These are phyloP conservation scores for Leccinum variicolor DNA, from an alignment of 768 basidiomycete genomes.

Conservation along the genomic window DNA sequence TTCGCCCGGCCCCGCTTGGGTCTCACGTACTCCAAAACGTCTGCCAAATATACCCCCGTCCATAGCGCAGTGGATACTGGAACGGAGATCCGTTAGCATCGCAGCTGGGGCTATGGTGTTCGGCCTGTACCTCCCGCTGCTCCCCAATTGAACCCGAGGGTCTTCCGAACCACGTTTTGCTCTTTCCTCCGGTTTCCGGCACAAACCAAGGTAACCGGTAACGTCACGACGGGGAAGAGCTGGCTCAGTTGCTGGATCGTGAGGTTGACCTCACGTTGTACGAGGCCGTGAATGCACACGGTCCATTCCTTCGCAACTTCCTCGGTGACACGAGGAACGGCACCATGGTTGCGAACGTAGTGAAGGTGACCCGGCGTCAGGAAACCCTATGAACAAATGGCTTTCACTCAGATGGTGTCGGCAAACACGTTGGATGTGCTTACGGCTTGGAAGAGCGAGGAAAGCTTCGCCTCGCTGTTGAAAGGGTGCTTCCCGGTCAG, in stretches of 20 bases:
- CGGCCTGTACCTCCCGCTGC: constrained; percentile 35
- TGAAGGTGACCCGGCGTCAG: constrained; percentile 51
- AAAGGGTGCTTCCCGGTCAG: constrained; percentile 62
- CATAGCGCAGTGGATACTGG: constrained; percentile 51
- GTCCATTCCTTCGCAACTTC: constrained; percentile 41
- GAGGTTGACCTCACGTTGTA: constrained; percentile 36
- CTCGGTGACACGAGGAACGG: constrained; percentile 47
- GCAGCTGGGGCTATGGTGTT: not conserved
- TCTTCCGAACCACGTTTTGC: constrained; percentile 58
- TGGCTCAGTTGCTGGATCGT: constrained; percentile 43
- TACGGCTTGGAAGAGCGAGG: constrained; percentile 40
- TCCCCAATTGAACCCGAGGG: constrained; percentile 57
- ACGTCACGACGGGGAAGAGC: constrained; percentile 49
- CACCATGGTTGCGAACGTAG: constrained; percentile 64
- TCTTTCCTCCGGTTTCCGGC: constrained; percentile 67
- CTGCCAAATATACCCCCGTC: constrained; percentile 56
- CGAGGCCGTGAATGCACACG: constrained; percentile 38
- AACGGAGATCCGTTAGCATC: constrained; percentile 1
- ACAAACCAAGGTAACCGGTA: constrained; percentile 61
- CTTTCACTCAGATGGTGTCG: not conserved
- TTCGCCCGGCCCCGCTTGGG: constrained; percentile 37
- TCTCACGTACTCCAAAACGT: constrained; percentile 46
- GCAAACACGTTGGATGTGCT: constrained; percentile 1
- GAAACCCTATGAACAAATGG: constrained; percentile 38
- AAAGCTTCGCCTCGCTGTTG: constrained; percentile 50